Base-by-base conservation (phyloP, 352 stramenopile genomes). In the Pythium phragmitis region DNA sequence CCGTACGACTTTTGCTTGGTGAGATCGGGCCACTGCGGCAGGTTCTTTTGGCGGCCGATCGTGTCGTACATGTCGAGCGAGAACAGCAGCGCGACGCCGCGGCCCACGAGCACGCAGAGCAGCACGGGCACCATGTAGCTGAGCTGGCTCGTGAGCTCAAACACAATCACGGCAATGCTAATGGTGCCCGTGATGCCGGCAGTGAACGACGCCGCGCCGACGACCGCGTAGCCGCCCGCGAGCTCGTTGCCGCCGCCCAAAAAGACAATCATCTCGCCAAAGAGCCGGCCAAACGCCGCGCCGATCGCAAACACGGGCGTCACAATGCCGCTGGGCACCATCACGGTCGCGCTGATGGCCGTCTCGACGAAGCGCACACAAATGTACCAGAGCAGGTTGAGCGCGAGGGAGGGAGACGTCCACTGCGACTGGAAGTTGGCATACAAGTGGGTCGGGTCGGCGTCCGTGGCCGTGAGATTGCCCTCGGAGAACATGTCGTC, bases 281-380 rank as follows among this genome's bases (percentile, higher is more conserved):
- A 94, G 12, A 98, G 71, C 8, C 93, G 80, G 4, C 93, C 93
- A 17, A 98, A 66, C 3, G 78, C 82, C 4, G 87, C 87, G n/a
- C 93, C 93, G 33, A 96, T 80, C 4, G 92, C 78, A 63, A 98
- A 98, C 21, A 97, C 77, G 1, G 93, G 92, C 19, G 89, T 97
- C 48, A 98, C 94, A 34, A 98, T 82, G 7, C 93, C 93, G 23
- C 88, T 89, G 4, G 92, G 91, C 4, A 98, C 79, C 47, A 92
- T 89, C 23, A 97, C 79, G 0, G 82, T 94, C 7, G 91, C 84
- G 34, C 74, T 92, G 45, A 96, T 78, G 3, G 72, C 82, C 4
- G 88, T 87, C 2, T 86, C 80, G 59, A 95, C 75, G 59, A 96
- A 93, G 2, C 91, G 92, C 21, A 94, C 72, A 59, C 70, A 46